A percentile compares a stretch with the other conserved stretches of the same genome.
These are phyloP conservation scores for Phytophthora citricola DNA, from an alignment of 352 stramenopile genomes.

Conservation along the genomic window DNA sequence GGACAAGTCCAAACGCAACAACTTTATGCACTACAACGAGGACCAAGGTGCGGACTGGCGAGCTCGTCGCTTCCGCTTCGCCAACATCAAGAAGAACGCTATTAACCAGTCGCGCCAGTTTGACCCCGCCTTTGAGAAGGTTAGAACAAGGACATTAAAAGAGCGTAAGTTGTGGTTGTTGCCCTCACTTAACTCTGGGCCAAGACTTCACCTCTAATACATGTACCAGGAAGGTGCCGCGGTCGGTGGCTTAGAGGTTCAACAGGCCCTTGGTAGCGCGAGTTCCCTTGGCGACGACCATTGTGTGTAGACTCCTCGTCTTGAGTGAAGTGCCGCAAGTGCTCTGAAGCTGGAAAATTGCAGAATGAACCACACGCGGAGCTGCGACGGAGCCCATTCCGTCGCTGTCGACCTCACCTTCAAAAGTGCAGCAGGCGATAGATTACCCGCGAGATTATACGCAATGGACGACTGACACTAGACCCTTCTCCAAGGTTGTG, in stretches of 20 bases:
- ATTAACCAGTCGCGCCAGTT: slow-evolving; percentile 72
- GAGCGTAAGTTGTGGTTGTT: slow-evolving; percentile 3
- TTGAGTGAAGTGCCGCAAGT: not conserved
- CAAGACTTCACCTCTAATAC: not conserved
- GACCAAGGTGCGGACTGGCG: slow-evolving; percentile 46
- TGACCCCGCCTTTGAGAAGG: slow-evolving; percentile 52
- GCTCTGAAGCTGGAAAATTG: slow-evolving; percentile 11
- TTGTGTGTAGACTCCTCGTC: slow-evolving; percentile 4
- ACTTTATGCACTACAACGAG: slow-evolving; percentile 46
- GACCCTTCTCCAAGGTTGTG: not conserved
- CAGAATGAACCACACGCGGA: slow-evolving; percentile 12
- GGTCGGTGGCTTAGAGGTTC: slow-evolving; percentile 57
- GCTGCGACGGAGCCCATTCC: not conserved
- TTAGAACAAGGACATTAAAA: slow-evolving; percentile 47
- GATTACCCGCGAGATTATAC: slow-evolving; percentile 18
- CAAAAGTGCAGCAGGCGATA: slow-evolving; percentile 4
- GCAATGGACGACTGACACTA: not conserved
- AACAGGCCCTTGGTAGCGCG: slow-evolving; percentile 43
- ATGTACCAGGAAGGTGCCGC: slow-evolving; percentile 44
- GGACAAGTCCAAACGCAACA: slow-evolving; percentile 52
- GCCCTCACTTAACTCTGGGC: no score
- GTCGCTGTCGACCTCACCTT: not conserved
- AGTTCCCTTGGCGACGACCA: slow-evolving; percentile 25
- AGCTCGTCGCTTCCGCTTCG: slow-evolving; percentile 50
- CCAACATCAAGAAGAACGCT: slow-evolving; percentile 57